Evolutionary conservation across 257 asterid genomes (phyloP), one percentile per base, ranked within the genome.

Genomic region (Nicotiana knightiana): DNA sequence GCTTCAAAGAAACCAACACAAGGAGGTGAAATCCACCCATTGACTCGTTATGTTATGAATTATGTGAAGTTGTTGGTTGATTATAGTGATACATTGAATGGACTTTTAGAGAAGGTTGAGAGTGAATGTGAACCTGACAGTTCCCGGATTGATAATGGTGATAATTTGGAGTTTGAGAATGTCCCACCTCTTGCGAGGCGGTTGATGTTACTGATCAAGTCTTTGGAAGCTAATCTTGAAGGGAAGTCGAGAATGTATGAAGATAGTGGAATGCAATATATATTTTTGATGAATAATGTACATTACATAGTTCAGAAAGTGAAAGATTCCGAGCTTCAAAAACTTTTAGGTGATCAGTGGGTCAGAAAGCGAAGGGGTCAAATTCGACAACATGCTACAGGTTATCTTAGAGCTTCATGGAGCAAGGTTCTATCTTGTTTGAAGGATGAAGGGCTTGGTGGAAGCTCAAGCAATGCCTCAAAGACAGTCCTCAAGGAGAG

Each of bases 341-440:
- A 88, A 30, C 93, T 91, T 82, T 86, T 94, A 87, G 99, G 99
- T 54, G 99, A 91, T 89, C 88, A 92, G 80, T 96, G 97, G 94
- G 86, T 96, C 62, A 92, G 86, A 61, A 94, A 90, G 79, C 89
- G 97, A 18, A 88, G 92, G 55, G 99, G 99, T n/a, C 88, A 89
- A 86, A 83, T 96, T 79, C 83, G 99, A 43, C 97, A 93, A 85
- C 83, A 92, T 77, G 96, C 99, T 35, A 96, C 98, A 21, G 90
- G 91, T 77, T 96, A 96, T 86, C 97, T 96, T 62, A 90, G 98
- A 83, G 92, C 99, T 68, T 85, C 99, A 39, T 94, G 99, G 99
- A 93, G 86, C 90, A 93, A 88, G 91, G 93, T 84, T 62, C 81
- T 96, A 76, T 82, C 92, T 66, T 94, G 91, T 88, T 86, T 94